Conservation (phyloP, 345 rosid species). For the Lumnitzera racemosa region DNA sequence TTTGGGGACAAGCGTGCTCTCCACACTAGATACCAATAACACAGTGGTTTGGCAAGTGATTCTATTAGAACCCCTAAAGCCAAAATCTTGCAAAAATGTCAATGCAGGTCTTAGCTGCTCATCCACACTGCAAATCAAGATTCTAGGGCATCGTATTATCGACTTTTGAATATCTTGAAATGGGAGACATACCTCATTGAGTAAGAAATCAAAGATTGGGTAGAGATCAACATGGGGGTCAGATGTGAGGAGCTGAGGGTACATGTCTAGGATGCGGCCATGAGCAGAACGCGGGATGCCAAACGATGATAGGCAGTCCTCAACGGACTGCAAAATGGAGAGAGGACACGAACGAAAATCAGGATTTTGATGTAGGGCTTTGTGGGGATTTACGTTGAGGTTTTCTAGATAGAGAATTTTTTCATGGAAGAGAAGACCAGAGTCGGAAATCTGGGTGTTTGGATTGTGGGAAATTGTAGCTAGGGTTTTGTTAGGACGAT, state of each 20-base stretch:
- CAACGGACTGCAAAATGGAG: conserved; percentile 59
- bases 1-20: conserved; percentile 49
- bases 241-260: conserved; percentile 59
- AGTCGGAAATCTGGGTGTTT: conserved; percentile 19
- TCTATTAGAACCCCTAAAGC: conserved; percentile 38
- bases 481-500: no score
- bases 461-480: no score
- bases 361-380: conserved; percentile 66
- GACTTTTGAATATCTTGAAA: conserved; percentile 41
- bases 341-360: conserved; percentile 67
- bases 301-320: conserved; percentile 45
- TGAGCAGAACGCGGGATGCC: conserved; percentile 58
- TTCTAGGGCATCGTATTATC: conserved; percentile 60
- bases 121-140: conserved; percentile 41
- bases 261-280: conserved; percentile 78
- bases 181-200: conserved; percentile 46
- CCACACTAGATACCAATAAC: conserved; percentile 59
- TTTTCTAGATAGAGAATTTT: conserved; percentile 58
- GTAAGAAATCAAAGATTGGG: conserved; percentile 58
- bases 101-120: conserved; percentile 56
- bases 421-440: conserved; percentile 64
- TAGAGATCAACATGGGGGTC: conserved; percentile 42
- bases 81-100: conserved; percentile 40
- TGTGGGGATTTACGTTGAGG: conserved; percentile 57
- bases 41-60: conserved; percentile 46